phyloP scores from a whole-genome alignment of 1,284 basidiomycete genomes.

The Boletus smithii region DNA sequence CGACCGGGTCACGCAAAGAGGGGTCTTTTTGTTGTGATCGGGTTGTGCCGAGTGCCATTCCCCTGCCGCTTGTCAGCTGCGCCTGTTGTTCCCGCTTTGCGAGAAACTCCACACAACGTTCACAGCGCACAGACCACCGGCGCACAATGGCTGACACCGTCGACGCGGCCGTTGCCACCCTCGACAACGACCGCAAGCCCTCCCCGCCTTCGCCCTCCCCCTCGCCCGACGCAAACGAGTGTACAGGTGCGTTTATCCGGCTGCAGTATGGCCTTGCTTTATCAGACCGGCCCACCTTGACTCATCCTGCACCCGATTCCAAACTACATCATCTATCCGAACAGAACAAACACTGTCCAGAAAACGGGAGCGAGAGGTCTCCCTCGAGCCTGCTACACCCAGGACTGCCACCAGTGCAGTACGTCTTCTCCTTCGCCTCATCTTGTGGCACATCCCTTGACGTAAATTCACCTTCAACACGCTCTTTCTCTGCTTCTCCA shows the following conservation, averaged over 20 bases:
- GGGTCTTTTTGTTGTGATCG: conserved; percentile 27
- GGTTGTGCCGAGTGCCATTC: conserved; percentile 33
- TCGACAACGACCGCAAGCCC: conserved; percentile 20
- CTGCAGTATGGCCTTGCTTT: conserved; percentile 27
- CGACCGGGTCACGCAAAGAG: background rate
- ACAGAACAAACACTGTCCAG: conserved; percentile 38
- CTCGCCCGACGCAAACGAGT: conserved; percentile 31
- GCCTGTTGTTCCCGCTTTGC: conserved; percentile 33
- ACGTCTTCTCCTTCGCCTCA: conserved; percentile 15
- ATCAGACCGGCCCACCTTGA: conserved; percentile 26
- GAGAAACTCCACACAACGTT: conserved; percentile 20
- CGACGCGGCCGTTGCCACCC: conserved; percentile 14
- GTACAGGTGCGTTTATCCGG: conserved; percentile 31
- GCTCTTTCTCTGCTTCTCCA: conserved; percentile 7
- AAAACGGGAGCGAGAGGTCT: conserved; percentile 74
- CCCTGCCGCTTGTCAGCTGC: conserved; percentile 33
- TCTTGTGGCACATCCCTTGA: conserved; percentile 22
- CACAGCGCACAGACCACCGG: conserved; percentile 35
- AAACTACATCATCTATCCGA: conserved; percentile 9
- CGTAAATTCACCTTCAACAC: conserved; percentile 27
- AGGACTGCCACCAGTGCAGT: conserved; percentile 40
- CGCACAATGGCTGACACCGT: conserved; percentile 29
- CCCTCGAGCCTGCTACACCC: conserved; percentile 62
- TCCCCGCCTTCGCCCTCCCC: conserved; percentile 31
- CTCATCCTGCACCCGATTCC: conserved; percentile 26